These are phyloP conservation scores for Symbiodinium pilosum DNA, from an alignment of 73 alveolate species.

Conservation along the genomic window DNA sequence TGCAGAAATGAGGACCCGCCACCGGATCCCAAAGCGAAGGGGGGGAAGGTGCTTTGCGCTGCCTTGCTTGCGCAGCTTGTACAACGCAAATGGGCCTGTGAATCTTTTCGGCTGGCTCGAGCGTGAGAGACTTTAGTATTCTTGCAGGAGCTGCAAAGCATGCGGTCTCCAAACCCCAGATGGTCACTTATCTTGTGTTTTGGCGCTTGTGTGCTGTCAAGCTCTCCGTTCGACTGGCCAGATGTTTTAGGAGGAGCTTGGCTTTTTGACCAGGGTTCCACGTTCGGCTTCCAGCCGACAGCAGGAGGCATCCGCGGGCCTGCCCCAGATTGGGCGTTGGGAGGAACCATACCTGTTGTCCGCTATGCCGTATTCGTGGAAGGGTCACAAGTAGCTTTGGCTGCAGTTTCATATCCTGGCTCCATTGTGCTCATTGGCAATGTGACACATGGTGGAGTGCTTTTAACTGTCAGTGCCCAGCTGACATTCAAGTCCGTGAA, in stretches of 20 bases:
- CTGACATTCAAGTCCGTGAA: slow-evolving; percentile 9
- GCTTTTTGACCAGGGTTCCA: slow-evolving; percentile 86
- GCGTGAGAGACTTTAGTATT: no score
- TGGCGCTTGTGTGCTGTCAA: no score
- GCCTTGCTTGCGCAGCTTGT: no score
- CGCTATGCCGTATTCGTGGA: neutral
- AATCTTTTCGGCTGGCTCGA: no score
- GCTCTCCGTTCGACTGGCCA: slow-evolving; percentile 40
- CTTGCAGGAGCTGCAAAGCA: no score
- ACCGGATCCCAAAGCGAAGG: neutral
- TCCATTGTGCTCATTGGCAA: neutral
- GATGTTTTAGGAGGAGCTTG: slow-evolving; percentile 49
- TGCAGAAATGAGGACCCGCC: neutral
- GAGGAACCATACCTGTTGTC: neutral
- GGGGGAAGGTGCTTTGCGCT: neutral
- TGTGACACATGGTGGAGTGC: neutral
- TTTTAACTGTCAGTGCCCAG: neutral
- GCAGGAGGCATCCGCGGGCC: slow-evolving; percentile 43
- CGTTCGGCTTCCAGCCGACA: slow-evolving; percentile 32
- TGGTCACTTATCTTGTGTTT: no score
- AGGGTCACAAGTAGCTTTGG: neutral
- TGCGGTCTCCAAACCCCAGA: no score
- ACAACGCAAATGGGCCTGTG: no score
- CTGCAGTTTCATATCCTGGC: slow-evolving; percentile 22
- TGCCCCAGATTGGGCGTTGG: slow-evolving; percentile 83